Evolutionary conservation across 495 filamentous ascomycete species (phyloP).

Genomic region (Talaromyces ruber): DNA sequence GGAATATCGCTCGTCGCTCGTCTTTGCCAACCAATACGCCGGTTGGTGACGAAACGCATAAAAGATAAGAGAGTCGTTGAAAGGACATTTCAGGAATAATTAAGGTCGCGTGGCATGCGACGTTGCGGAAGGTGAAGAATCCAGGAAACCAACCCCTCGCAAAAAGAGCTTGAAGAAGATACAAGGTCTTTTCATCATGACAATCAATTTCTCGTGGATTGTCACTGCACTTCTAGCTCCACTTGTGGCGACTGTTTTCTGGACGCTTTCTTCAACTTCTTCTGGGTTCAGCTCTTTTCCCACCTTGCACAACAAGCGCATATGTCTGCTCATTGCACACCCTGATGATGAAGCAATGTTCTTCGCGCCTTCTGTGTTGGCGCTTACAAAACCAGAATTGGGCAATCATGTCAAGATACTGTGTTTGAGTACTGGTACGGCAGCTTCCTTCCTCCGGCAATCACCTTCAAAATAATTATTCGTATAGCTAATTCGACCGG

Average conservation of each 20-base stretch:
- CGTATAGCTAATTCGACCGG: not conserved
- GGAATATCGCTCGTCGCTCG: not conserved
- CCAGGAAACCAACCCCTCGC: not conserved
- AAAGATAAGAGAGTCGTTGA: not conserved
- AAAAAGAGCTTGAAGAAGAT: not conserved
- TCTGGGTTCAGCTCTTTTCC: slow-evolving; percentile 65
- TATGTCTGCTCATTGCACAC: slow-evolving; percentile 89
- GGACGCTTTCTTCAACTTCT: slow-evolving; percentile 42
- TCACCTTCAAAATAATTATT: not conserved
- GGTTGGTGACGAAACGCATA: not conserved
- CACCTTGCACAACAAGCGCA: slow-evolving; percentile 64
- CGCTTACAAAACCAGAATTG: slow-evolving; percentile 61
- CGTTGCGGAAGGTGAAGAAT: not conserved
- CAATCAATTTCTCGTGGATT: slow-evolving; percentile 15
- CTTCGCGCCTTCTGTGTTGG: slow-evolving; percentile 81
- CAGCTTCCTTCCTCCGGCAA: not conserved
- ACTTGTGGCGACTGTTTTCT: slow-evolving; percentile 28
- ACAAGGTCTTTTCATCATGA: not conserved
- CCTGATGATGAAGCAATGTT: slow-evolving; percentile 99
- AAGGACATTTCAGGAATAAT: not conserved
- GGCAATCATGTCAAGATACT: slow-evolving; percentile 91
- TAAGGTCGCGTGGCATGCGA: slow-evolving; percentile 1
- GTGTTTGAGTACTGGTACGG: slow-evolving; percentile 74
- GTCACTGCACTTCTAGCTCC: slow-evolving; percentile 24
- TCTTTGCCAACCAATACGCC: not conserved